Evolutionary conservation across 441 rosid species (phyloP).

Genomic region (Brassica balearica): DNA sequence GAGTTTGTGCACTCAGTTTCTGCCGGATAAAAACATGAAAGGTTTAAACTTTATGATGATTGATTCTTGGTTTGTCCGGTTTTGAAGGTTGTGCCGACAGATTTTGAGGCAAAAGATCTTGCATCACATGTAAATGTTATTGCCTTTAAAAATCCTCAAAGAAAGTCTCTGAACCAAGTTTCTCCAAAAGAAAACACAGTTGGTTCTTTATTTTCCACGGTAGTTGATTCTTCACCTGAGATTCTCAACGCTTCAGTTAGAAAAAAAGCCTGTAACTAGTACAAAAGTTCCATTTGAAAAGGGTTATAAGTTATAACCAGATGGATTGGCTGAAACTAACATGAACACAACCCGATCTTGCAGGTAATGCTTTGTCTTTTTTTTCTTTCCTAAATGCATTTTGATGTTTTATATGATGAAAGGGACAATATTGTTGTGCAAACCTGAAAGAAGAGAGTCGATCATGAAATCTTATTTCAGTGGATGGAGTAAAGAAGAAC

Average conservation of each 20-base stretch:
- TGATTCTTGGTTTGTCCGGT: conserved; percentile 22
- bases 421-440: conserved; percentile 35
- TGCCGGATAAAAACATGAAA: not conserved
- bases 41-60: conserved; percentile 6
- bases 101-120: conserved; percentile 49
- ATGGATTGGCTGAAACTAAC: conserved; percentile 91
- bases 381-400: not conserved
- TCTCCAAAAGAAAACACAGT: conserved; percentile 51
- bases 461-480: conserved; percentile 69
- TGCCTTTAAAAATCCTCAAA: conserved; percentile 47
- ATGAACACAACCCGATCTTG: conserved; percentile 86
- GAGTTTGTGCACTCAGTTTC: conserved; percentile 11
- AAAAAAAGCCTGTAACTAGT: conserved; percentile 59
- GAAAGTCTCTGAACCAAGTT: conserved; percentile 44
- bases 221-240: conserved; percentile 50
- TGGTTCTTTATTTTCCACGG: conserved; percentile 74
- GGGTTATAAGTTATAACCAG: conserved; percentile 65
- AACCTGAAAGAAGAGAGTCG: conserved; percentile 77
- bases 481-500: conserved; percentile 80
- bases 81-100: conserved; percentile 52
- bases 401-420: not conserved
- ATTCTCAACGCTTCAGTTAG: conserved; percentile 43
- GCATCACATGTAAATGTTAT: conserved; percentile 46
- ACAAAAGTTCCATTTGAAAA: conserved; percentile 90
- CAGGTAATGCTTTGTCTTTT: conserved; percentile 55